These are phyloP conservation scores for Suhomyces guaymorum DNA, from an alignment of 1,139 yeast species.

Conservation along the genomic window DNA sequence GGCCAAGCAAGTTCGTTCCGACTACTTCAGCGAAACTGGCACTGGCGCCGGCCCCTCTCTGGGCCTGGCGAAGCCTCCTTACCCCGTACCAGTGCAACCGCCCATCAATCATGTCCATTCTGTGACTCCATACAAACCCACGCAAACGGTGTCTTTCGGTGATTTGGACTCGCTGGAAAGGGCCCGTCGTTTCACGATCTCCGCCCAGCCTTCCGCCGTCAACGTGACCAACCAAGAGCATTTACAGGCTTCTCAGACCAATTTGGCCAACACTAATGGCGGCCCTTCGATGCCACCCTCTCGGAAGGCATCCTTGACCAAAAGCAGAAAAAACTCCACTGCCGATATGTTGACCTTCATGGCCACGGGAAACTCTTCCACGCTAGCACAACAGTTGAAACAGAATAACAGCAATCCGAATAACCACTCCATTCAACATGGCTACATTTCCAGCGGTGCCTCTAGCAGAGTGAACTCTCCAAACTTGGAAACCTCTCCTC, in stretches of 20 bases:
- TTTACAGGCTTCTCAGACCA: background rate
- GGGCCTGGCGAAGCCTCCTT: background rate
- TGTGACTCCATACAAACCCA: conserved; percentile 13
- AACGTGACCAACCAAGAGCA: conserved; percentile 18
- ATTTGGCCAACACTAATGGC: background rate
- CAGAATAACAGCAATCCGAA: conserved; percentile 1
- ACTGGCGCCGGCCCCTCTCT: background rate
- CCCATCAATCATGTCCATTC: conserved; percentile 9
- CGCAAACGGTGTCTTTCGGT: conserved; percentile 41
- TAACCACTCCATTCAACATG: conserved; percentile 9
- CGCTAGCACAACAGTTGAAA: conserved; percentile 8
- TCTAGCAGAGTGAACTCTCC: conserved; percentile 19
- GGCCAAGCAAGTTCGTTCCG: conserved; percentile 1
- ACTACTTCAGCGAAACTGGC: background rate
- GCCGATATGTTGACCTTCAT: conserved; percentile 17
- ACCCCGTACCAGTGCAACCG: conserved; percentile 1
- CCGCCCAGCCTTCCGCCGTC: conserved; percentile 42
- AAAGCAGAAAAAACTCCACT: conserved; percentile 12
- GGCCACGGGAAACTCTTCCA: conserved; percentile 10
- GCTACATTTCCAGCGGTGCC: conserved; percentile 11
- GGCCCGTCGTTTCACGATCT: conserved; percentile 45
- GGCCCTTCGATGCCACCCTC: conserved; percentile 15
- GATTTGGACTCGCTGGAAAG: conserved; percentile 42
- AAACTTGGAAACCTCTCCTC: conserved; percentile 10
- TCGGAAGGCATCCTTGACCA: conserved; percentile 16